Percentiles rank a stretch among this genome's conserved stretches.
Evolutionary conservation across 768 basidiomycete genomes (phyloP).

Genomic region (Suillus subluteus): DNA sequence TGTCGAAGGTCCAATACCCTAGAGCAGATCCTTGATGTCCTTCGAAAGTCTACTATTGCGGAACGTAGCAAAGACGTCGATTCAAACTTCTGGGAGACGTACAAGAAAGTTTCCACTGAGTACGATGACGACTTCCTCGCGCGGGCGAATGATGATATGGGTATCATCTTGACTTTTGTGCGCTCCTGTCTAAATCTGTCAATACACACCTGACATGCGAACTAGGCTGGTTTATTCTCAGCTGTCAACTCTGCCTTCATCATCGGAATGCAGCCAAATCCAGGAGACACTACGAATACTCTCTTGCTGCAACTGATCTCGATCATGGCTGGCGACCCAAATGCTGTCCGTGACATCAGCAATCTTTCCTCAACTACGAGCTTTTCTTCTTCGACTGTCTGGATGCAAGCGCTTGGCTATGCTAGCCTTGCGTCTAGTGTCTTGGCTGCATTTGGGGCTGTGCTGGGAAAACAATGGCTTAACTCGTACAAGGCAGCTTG

Average conservation of each 20-base stretch:
- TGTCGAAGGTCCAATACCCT: too few relatives aligned
- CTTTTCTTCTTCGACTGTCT: neutral
- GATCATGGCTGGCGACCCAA: neutral
- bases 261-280: slow-evolving; percentile 35
- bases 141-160: slow-evolving; percentile 17
- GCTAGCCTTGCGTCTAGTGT: neutral
- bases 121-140: slow-evolving; percentile 19
- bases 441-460: neutral
- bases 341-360: neutral
- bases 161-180: slow-evolving; percentile 25
- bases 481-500: neutral
- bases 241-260: slow-evolving; percentile 40
- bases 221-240: slow-evolving; percentile 43
- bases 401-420: neutral
- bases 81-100: slow-evolving; percentile 17
- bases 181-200: neutral
- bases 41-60: too few relatives aligned
- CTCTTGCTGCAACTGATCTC: slow-evolving; percentile 20
- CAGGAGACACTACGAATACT: slow-evolving; percentile 22
- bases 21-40: too few relatives aligned
- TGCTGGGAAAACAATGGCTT: neutral
- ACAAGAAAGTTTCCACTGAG: slow-evolving; percentile 14
- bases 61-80: neutral
- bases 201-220: neutral
- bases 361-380: neutral